phyloP scores from a whole-genome alignment of 768 basidiomycete genomes.

The Serpula lacrymans region DNA sequence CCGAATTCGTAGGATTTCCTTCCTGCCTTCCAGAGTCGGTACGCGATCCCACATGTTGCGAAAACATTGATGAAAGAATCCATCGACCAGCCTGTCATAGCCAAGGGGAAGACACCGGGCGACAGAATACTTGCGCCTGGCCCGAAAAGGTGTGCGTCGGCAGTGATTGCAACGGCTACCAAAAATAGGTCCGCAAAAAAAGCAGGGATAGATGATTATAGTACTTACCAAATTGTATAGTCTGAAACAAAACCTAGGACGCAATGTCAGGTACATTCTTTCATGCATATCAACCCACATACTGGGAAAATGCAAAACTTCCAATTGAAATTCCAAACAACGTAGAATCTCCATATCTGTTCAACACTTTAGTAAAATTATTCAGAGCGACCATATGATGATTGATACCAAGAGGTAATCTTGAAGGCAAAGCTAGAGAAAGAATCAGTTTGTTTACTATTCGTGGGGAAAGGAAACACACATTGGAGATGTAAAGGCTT shows the following conservation, averaged over 20 bases:
- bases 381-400: neutral
- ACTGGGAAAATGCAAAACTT: slow-evolving; percentile 15
- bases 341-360: slow-evolving; percentile 22
- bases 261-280: no score
- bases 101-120: slow-evolving; percentile 8
- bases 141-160: slow-evolving; percentile 8
- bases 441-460: no score
- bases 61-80: slow-evolving; percentile 17
- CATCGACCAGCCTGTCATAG: slow-evolving; percentile 14
- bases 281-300: slow-evolving; percentile 1
- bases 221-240: neutral
- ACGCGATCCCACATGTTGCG: slow-evolving; percentile 20
- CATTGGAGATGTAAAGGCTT: slow-evolving; percentile 10
- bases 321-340: slow-evolving; percentile 19
- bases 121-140: slow-evolving; percentile 5
- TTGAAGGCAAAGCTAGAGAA: slow-evolving; percentile 15
- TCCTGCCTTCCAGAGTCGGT: slow-evolving; percentile 18
- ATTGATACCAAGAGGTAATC: slow-evolving; percentile 15
- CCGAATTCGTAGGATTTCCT: slow-evolving; percentile 1
- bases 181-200: slow-evolving; percentile 16
- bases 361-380: neutral
- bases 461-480: no score
- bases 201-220: slow-evolving; percentile 7
- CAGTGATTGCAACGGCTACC: slow-evolving; percentile 8
- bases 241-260: no score